Evolutionary conservation across 441 rosid species (phyloP).

Genomic region (Bruguiera hainesii): DNA sequence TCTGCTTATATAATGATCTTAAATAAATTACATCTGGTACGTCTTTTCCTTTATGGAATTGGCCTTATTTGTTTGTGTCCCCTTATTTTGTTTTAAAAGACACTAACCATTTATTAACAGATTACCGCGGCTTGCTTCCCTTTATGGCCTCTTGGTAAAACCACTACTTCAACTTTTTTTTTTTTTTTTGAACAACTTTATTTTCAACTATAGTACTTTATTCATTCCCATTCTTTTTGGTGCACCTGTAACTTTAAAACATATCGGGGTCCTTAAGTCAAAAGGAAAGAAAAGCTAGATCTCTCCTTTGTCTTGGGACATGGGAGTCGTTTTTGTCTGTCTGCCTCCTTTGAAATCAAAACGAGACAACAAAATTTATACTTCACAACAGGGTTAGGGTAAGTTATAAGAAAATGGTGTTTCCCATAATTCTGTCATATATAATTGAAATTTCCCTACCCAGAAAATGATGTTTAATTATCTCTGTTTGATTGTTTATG

Average conservation of each 20-base stretch:
- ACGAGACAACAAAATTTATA: background rate
- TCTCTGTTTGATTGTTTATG: too few relatives aligned
- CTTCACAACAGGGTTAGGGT: too few relatives aligned
- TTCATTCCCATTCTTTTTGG: background rate
- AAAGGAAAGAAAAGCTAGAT: conserved; percentile 9
- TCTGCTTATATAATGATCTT: conserved; percentile 2
- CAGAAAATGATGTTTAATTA: too few relatives aligned
- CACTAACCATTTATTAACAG: conserved; percentile 8
- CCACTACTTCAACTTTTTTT: conserved; percentile 2
- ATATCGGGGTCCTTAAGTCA: conserved; percentile 13
- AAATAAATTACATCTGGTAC: background rate
- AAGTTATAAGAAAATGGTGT: too few relatives aligned
- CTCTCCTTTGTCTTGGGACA: background rate
- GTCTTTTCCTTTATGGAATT: background rate
- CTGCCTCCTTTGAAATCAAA: background rate
- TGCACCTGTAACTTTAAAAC: conserved; percentile 11
- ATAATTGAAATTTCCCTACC: too few relatives aligned
- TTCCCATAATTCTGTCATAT: background rate
- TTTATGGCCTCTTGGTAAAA: conserved; percentile 18
- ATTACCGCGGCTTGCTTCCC: conserved; percentile 4
- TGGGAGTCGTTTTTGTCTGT: background rate
- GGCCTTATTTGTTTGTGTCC: background rate
- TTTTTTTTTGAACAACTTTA: background rate
- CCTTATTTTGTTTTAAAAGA: background rate
- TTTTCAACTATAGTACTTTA: conserved; percentile 14